phyloP scores from a whole-genome alignment of 2,329 filamentous ascomycete species.

The Xenoacremonium recifei region DNA sequence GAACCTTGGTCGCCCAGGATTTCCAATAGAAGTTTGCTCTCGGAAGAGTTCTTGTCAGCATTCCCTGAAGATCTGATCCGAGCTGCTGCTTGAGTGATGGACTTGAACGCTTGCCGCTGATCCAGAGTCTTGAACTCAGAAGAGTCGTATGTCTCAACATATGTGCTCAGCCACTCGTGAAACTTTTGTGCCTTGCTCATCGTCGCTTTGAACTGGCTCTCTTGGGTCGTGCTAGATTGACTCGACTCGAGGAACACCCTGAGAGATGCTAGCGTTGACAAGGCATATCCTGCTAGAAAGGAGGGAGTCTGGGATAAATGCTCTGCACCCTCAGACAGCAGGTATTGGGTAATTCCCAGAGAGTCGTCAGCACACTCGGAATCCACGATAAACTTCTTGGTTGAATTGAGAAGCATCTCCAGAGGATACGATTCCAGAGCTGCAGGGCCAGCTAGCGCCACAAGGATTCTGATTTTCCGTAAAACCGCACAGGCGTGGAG shows the following conservation, averaged over 20 bases:
- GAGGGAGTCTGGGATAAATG: conserved; percentile 67
- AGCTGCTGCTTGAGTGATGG: conserved; percentile 68
- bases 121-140: conserved; percentile 46
- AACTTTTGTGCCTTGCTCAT: conserved; percentile 75
- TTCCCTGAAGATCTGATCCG: conserved; percentile 67
- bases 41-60: conserved; percentile 66
- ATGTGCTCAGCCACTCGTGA: conserved; percentile 73
- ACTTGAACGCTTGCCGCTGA: conserved; percentile 58
- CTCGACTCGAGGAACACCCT: conserved; percentile 71
- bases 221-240: conserved; percentile 79
- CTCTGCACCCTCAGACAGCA: conserved; percentile 65
- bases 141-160: conserved; percentile 63
- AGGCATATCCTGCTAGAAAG: conserved; percentile 76
- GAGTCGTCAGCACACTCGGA: conserved; percentile 88
- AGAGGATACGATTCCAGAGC: conserved; percentile 79
- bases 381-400: conserved; percentile 77
- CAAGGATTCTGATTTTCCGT: conserved; percentile 78
- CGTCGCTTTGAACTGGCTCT: conserved; percentile 76
- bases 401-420: conserved; percentile 83
- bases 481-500: conserved; percentile 84
- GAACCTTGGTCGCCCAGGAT: conserved; percentile 72
- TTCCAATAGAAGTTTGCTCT: conserved; percentile 76
- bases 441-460: conserved; percentile 72
- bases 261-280: conserved; percentile 78
- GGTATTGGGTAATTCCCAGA: conserved; percentile 80